Percentiles rank a stretch among this genome's conserved stretches.
Evolutionary conservation across 345 rosid species (phyloP).

Genomic region (Lepidium didymum): DNA sequence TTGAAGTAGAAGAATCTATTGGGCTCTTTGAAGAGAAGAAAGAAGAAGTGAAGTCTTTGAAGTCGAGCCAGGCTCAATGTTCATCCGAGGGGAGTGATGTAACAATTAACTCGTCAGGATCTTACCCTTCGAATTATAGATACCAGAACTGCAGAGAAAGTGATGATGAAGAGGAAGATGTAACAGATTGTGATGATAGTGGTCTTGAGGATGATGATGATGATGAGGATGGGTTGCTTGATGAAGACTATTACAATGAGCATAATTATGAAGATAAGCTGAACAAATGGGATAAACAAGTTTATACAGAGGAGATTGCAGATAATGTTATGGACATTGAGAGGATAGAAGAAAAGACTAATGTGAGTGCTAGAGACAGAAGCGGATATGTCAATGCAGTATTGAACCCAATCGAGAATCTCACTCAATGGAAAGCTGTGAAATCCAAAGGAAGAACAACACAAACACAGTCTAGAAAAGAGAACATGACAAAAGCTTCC

Average conservation of each 20-base stretch:
- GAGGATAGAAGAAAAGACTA: slow-evolving; percentile 20
- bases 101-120: slow-evolving; percentile 46
- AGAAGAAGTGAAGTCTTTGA: slow-evolving; percentile 23
- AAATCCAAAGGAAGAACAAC: slow-evolving; percentile 49
- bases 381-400: slow-evolving; percentile 54
- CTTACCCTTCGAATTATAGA: slow-evolving; percentile 64
- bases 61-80: slow-evolving; percentile 35
- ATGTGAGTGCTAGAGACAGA: slow-evolving; percentile 45
- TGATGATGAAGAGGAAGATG: slow-evolving; percentile 49
- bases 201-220: slow-evolving; percentile 34
- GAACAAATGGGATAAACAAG: neutral
- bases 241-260: slow-evolving; percentile 24
- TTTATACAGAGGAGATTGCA: slow-evolving; percentile 28
- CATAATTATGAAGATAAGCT: slow-evolving; percentile 18
- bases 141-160: slow-evolving; percentile 72
- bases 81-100: slow-evolving; percentile 51
- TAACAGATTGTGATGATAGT: slow-evolving; percentile 34
- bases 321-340: slow-evolving; percentile 23
- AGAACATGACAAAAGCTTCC: slow-evolving; percentile 38
- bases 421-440: slow-evolving; percentile 83
- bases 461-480: slow-evolving; percentile 40
- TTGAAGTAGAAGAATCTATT: slow-evolving; percentile 34
- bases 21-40: slow-evolving; percentile 29
- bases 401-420: slow-evolving; percentile 85
- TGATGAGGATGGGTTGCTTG: slow-evolving; percentile 1